phyloP scores from a whole-genome alignment of 345 rosid genomes.

The Sisymbrium irio region DNA sequence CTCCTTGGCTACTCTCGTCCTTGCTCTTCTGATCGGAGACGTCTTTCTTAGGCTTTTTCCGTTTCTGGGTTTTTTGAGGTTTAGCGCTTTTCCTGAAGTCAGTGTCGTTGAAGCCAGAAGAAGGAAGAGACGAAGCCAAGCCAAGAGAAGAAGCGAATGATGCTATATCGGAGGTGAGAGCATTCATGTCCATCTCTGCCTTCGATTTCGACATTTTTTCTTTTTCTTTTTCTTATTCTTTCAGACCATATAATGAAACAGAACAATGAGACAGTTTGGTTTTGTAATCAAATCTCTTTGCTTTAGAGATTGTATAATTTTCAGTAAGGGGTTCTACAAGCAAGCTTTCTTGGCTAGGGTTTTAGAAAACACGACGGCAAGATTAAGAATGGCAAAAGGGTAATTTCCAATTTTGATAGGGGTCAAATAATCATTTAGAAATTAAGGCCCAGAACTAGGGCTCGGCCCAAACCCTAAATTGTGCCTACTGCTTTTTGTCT shows the following conservation, averaged over 20 bases:
- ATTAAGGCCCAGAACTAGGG: neutral
- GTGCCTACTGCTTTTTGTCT: too few relatives aligned
- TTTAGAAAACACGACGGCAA: slow-evolving; percentile 16
- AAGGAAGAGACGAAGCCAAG: slow-evolving; percentile 47
- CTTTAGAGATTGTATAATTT: neutral
- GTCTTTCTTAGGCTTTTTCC: slow-evolving; percentile 19
- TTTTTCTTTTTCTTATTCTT: neutral
- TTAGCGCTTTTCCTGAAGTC: slow-evolving; percentile 61
- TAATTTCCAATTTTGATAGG: neutral
- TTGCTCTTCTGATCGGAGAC: slow-evolving; percentile 2
- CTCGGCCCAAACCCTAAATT: neutral
- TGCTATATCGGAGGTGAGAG: slow-evolving; percentile 66
- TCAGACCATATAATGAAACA: neutral
- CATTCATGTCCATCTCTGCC: slow-evolving; percentile 36
- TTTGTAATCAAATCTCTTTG: too few relatives aligned
- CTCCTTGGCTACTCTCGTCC: slow-evolving; percentile 12
- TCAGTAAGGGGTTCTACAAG: neutral
- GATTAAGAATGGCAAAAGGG: neutral
- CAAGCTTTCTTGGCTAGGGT: slow-evolving; percentile 17
- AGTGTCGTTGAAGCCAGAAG: slow-evolving; percentile 68
- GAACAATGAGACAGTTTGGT: neutral
- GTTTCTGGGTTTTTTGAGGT: slow-evolving; percentile 15
- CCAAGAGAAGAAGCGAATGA: slow-evolving; percentile 83
- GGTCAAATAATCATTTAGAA: neutral
- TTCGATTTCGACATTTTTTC: slow-evolving; percentile 40